phyloP scores from a whole-genome alignment of 2,329 filamentous ascomycete genomes.

The Colletotrichum liaoningense region DNA sequence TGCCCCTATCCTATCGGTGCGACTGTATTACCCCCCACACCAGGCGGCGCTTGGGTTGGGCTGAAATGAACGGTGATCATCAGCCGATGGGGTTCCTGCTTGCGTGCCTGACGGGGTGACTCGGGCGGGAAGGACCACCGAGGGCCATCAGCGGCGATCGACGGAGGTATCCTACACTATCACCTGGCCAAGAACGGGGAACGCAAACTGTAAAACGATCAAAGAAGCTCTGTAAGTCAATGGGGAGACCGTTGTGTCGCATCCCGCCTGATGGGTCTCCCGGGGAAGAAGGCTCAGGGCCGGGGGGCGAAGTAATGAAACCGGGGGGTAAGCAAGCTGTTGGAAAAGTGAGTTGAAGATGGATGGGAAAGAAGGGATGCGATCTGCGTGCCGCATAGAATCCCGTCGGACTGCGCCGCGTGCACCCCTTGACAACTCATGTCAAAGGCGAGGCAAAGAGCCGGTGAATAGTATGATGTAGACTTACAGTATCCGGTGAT shows the following conservation, averaged over 20 bases:
- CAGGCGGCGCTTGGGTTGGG: constrained; percentile 11
- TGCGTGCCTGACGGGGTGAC: constrained; percentile 24
- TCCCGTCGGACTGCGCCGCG: neutral
- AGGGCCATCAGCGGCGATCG: neutral
- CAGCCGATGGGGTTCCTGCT: constrained; percentile 11
- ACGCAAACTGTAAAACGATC: neutral
- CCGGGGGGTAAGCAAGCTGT: neutral
- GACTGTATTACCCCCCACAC: neutral
- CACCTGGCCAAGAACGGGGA: neutral
- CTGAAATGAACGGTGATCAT: constrained; percentile 32
- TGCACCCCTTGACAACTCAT: neutral
- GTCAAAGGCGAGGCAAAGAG: neutral
- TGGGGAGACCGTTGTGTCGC: constrained; percentile 17
- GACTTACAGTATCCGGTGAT: neutral
- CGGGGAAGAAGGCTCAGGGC: constrained; percentile 5
- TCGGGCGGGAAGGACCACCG: neutral
- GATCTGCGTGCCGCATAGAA: constrained; percentile 6
- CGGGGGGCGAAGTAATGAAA: neutral
- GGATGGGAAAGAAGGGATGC: neutral
- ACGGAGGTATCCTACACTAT: neutral
- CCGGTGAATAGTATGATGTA: neutral
- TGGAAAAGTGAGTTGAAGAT: neutral
- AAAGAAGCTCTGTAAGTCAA: neutral
- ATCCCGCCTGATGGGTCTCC: constrained; percentile 27
- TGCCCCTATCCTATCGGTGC: neutral